Evolutionary conservation across 805 yeast species (phyloP).

Genomic region (Komagataella phaffii): DNA sequence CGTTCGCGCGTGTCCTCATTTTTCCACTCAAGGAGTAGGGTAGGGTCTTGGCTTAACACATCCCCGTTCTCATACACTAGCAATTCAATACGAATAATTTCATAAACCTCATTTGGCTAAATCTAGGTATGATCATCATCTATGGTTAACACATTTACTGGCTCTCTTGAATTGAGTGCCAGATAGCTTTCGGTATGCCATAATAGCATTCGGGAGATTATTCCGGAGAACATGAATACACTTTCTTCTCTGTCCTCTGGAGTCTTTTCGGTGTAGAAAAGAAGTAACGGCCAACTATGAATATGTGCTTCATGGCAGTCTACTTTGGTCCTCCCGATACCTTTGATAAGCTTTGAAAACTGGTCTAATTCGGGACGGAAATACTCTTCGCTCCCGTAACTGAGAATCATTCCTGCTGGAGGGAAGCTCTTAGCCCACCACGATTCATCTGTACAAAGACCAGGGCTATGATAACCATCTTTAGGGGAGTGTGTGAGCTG

Average conservation of each 20-base stretch:
- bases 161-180: slow-evolving; percentile 12
- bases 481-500: background rate
- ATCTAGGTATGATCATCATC: slow-evolving; percentile 14
- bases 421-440: slow-evolving; percentile 31
- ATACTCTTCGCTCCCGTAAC: slow-evolving; percentile 30
- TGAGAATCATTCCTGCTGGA: slow-evolving; percentile 22
- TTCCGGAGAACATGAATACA: slow-evolving; percentile 22
- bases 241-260: slow-evolving; percentile 30
- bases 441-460: slow-evolving; percentile 13
- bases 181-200: slow-evolving; percentile 22
- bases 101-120: background rate
- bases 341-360: slow-evolving; percentile 13
- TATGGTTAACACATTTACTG: slow-evolving; percentile 20
- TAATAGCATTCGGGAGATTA: slow-evolving; percentile 28
- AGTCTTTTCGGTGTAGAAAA: slow-evolving; percentile 24
- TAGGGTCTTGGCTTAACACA: background rate
- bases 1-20: background rate
- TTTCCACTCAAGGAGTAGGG: background rate
- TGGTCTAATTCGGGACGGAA: slow-evolving; percentile 22
- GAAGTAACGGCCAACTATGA: slow-evolving; percentile 36
- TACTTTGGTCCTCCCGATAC: slow-evolving; percentile 18
- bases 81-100: background rate
- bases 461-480: slow-evolving; percentile 19
- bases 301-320: slow-evolving; percentile 19
- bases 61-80: background rate